A percentile compares a stretch with the other conserved stretches of the same genome.
Conservation (phyloP, 73 alveolate species). For the Urostyla sp. region DNA sequence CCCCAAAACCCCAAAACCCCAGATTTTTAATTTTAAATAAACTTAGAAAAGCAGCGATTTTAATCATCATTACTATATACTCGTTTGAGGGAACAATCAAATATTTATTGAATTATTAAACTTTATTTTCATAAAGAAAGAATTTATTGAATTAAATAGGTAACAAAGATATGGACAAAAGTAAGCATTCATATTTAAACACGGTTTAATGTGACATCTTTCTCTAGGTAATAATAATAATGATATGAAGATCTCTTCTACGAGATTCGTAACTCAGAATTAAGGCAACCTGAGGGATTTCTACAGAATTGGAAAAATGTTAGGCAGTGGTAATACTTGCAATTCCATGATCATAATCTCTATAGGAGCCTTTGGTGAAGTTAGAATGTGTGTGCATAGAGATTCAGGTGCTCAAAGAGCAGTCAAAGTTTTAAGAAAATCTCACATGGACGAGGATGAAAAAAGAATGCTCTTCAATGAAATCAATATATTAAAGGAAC, state of each 20-base stretch:
- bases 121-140: no score
- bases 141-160: no score
- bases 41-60: no score
- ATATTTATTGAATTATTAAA: no score
- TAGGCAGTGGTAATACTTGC: conserved; percentile 50
- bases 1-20: no score
- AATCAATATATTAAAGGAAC: conserved; percentile 79
- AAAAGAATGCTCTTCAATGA: conserved; percentile 78
- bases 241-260: conserved; percentile 30
- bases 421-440: conserved; percentile 58
- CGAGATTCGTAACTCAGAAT: conserved; percentile 58
- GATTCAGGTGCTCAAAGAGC: conserved; percentile 78
- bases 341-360: no score
- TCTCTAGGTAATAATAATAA: neutral
- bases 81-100: no score
- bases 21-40: no score
- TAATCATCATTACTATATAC: no score
- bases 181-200: no score
- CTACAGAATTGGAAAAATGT: conserved; percentile 69
- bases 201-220: no score
- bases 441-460: conserved; percentile 68
- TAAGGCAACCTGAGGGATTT: conserved; percentile 76
- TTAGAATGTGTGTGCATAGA: conserved; percentile 77
- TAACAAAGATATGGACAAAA: no score
- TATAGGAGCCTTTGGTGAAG: conserved; percentile 85